Conservation (phyloP, 257 asterid genomes). For the Thymus mandschuricus region DNA sequence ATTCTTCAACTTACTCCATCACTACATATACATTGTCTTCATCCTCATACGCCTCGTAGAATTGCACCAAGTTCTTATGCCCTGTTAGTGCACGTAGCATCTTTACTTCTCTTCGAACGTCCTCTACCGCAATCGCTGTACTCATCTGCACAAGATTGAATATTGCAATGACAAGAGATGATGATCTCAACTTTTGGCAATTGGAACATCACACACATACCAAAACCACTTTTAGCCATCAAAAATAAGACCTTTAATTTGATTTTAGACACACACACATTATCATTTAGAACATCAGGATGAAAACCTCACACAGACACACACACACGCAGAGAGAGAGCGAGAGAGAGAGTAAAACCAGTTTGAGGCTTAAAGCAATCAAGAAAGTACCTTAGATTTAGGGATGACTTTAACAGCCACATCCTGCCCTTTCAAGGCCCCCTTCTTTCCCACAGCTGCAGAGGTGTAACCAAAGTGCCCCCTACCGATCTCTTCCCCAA, state of each 20-base stretch:
- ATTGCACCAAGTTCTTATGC: slow-evolving; percentile 55
- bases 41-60: slow-evolving; percentile 64
- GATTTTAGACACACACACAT: slow-evolving; percentile 40
- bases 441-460: slow-evolving; percentile 52
- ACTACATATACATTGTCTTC: slow-evolving; percentile 60
- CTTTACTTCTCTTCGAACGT: slow-evolving; percentile 62
- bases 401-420: slow-evolving; percentile 92
- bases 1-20: slow-evolving; percentile 55
- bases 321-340: background rate
- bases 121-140: slow-evolving; percentile 60
- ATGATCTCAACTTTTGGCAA: slow-evolving; percentile 22
- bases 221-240: slow-evolving; percentile 21
- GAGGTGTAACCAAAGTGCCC: no score
- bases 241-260: slow-evolving; percentile 65
- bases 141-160: slow-evolving; percentile 47
- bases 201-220: background rate
- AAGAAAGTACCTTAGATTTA: slow-evolving; percentile 69
- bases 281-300: background rate
- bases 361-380: slow-evolving; percentile 12
- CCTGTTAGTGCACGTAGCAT: slow-evolving; percentile 53
- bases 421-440: slow-evolving; percentile 77
- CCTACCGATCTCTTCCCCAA: no score
- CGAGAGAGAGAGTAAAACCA: slow-evolving; percentile 1
- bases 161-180: slow-evolving; percentile 21
- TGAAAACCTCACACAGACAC: background rate